Evolutionary conservation across 345 rosid species (phyloP).

Genomic region (Gossypium anomalum): DNA sequence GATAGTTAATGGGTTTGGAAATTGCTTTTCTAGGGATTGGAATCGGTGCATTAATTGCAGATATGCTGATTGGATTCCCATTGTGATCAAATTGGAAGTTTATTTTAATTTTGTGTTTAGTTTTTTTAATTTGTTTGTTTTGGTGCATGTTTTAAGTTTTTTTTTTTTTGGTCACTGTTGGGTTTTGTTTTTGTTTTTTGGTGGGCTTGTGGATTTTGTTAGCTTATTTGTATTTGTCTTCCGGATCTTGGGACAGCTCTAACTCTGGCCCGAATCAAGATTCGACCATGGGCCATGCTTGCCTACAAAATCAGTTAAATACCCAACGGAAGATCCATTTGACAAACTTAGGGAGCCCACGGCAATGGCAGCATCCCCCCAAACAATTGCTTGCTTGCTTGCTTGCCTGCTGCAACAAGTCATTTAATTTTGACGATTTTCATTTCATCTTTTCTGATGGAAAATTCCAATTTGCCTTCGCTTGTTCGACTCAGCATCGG

Average conservation of each 20-base stretch:
- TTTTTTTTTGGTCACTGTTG: no score
- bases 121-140: no score
- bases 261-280: background rate
- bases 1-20: no score
- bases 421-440: background rate
- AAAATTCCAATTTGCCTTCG: constrained; percentile 40
- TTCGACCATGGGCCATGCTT: background rate
- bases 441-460: constrained; percentile 20
- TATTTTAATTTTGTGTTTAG: no score
- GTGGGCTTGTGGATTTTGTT: no score
- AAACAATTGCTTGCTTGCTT: background rate
- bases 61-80: no score
- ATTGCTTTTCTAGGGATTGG: no score
- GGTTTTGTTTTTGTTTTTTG: no score
- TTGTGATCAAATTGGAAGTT: no score
- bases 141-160: no score
- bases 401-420: background rate
- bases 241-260: background rate
- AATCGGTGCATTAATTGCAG: no score
- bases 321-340: background rate
- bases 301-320: background rate
- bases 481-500: constrained; percentile 78
- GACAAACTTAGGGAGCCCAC: background rate
- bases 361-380: background rate
- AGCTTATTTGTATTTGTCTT: no score